phyloP scores from a whole-genome alignment of 192 early-diverging fungal genomes.

The Geranomyces michiganensis region DNA sequence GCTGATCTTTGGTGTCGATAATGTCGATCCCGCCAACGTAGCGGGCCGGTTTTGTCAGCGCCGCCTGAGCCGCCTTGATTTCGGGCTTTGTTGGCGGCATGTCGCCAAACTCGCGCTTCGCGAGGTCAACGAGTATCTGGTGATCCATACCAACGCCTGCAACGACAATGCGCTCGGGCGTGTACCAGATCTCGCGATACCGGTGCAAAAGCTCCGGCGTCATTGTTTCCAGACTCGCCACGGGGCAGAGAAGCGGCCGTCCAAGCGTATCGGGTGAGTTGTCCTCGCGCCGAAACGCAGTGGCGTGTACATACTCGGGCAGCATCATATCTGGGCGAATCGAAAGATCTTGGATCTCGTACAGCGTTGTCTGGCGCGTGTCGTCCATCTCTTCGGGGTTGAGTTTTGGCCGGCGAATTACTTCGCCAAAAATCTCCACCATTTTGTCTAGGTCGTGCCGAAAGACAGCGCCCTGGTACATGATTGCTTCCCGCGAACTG shows the following conservation, averaged over 20 bases:
- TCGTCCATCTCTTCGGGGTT: conserved; percentile 79
- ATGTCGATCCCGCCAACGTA: conserved; percentile 86
- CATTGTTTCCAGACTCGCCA: conserved; percentile 66
- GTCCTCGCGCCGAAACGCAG: conserved; percentile 59
- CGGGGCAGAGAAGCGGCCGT: conserved; percentile 74
- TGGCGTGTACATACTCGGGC: conserved; percentile 84
- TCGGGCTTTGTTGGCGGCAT: conserved; percentile 41
- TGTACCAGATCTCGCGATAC: conserved; percentile 83
- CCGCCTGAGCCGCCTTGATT: conserved; percentile 33
- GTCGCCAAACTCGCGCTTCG: conserved; percentile 76
- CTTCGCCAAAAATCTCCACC: conserved; percentile 77
- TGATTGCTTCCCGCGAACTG: conserved; percentile 88
- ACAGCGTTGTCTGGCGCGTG: conserved; percentile 73
- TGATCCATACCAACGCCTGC: conserved; percentile 87
- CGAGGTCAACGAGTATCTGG: conserved; percentile 74
- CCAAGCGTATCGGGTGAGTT: conserved; percentile 57
- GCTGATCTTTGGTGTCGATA: conserved; percentile 67
- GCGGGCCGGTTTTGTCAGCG: conserved; percentile 41
- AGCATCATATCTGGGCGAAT: conserved; percentile 83
- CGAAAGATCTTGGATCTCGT: conserved; percentile 88
- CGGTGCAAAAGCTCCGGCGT: conserved; percentile 67
- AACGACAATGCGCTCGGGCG: conserved; percentile 89
- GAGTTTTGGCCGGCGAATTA: conserved; percentile 76
- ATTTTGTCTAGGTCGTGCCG: conserved; percentile 75
- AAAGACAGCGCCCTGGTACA: conserved; percentile 94